Evolutionary conservation across 805 yeast species (phyloP).

Genomic region (Priceomyces haplophilus): DNA sequence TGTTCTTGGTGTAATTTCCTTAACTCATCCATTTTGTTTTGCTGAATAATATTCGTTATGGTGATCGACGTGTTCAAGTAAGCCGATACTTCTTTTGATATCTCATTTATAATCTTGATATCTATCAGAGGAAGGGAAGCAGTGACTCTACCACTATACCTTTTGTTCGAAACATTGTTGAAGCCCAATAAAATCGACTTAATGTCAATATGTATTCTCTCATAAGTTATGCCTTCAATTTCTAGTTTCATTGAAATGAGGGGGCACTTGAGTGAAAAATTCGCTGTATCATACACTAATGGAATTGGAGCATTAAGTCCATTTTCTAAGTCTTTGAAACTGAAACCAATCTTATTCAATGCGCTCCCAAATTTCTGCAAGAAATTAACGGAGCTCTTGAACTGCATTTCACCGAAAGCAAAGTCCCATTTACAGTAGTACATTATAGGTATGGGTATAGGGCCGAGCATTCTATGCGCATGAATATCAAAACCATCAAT

Average conservation of each 20-base stretch:
- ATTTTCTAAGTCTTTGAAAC: constrained; percentile 75
- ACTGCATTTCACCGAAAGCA: constrained; percentile 53
- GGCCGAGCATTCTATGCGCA: constrained; percentile 90
- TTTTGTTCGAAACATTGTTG: constrained; percentile 67
- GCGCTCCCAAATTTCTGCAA: constrained; percentile 43
- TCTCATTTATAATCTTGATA: constrained; percentile 24
- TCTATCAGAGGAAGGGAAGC: constrained; percentile 48
- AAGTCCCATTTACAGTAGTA: constrained; percentile 91
- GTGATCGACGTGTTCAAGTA: constrained; percentile 56
- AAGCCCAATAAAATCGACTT: constrained; percentile 36
- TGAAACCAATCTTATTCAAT: constrained; percentile 50
- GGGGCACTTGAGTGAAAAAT: constrained; percentile 56
- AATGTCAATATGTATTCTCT: constrained; percentile 15
- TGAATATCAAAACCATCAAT: constrained; percentile 65
- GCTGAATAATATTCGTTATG: constrained; percentile 58
- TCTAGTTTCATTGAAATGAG: constrained; percentile 40
- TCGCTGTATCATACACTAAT: constrained; percentile 64
- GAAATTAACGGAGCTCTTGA: constrained; percentile 50
- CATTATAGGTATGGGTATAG: constrained; percentile 86
- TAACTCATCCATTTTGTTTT: constrained; percentile 44
- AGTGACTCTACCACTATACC: constrained; percentile 57
- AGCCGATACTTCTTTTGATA: constrained; percentile 25
- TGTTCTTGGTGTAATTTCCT: constrained; percentile 60
- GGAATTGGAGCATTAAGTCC: constrained; percentile 57
- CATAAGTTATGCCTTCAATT: constrained; percentile 1